phyloP scores from a whole-genome alignment of 345 rosid species.

The Mallotus nudiflorus region DNA sequence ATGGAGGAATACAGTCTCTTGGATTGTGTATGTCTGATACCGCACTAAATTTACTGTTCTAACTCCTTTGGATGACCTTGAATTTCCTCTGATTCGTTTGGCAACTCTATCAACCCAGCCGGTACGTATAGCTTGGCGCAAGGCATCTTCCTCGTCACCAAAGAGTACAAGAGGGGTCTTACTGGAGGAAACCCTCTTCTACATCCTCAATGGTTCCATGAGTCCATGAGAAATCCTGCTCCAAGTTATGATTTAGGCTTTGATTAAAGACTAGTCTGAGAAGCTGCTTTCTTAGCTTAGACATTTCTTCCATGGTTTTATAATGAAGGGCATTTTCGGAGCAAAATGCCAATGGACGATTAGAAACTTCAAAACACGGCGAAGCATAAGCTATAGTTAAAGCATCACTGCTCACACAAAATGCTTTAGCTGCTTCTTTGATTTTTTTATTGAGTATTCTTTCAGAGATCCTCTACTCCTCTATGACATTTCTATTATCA shows the following conservation, averaged over 20 bases:
- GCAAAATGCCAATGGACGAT: constrained; percentile 49
- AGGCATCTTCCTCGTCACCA: constrained; percentile 55
- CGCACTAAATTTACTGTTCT: constrained; percentile 47
- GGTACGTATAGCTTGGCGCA: constrained; percentile 78
- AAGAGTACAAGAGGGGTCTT: constrained; percentile 42
- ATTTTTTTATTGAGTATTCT: constrained; percentile 26
- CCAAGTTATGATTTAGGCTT: constrained; percentile 27
- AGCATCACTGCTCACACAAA: constrained; percentile 72
- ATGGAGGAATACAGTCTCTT: constrained; percentile 76
- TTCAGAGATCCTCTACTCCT: constrained; percentile 26
- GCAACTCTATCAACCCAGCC: constrained; percentile 98
- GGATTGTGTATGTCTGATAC: constrained; percentile 66
- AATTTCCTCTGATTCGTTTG: constrained; percentile 40
- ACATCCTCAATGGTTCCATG: constrained; percentile 66
- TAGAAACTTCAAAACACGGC: constrained; percentile 67
- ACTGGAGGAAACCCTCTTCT: constrained; percentile 54
- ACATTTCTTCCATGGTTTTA: constrained; percentile 93
- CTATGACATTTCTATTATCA: constrained; percentile 25
- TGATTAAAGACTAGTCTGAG: constrained; percentile 65
- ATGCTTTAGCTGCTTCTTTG: constrained; percentile 52
- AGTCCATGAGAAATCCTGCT: constrained; percentile 61
- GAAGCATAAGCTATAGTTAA: constrained; percentile 65
- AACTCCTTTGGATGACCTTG: constrained; percentile 34
- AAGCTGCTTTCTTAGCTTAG: constrained; percentile 80
- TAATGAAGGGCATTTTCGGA: constrained; percentile 53